Percentiles rank a stretch among this genome's conserved stretches.
Conservation (phyloP, 2,329 filamentous ascomycete species). For the Fusarium camptoceras region DNA sequence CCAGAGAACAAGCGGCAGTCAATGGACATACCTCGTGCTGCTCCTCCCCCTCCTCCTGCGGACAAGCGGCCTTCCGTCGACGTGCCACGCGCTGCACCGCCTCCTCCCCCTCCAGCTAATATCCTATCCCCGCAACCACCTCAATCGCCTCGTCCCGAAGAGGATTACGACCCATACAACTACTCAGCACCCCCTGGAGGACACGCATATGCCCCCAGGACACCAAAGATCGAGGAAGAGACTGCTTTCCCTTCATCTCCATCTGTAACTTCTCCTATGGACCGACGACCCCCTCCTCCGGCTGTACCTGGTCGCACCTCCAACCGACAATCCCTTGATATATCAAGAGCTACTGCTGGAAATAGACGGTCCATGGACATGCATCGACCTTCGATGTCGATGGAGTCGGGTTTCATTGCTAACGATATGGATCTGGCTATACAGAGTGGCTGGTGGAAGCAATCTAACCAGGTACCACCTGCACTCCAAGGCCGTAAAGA, state of each 20-base stretch:
- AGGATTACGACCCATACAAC: constrained; percentile 78
- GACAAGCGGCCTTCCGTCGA: constrained; percentile 74
- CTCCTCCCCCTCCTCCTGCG: constrained; percentile 74
- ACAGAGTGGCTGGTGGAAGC: constrained; percentile 87
- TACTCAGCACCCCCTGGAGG: constrained; percentile 57
- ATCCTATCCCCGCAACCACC: constrained; percentile 66
- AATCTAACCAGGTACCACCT: constrained; percentile 82
- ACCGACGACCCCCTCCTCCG: constrained; percentile 60
- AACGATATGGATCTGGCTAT: constrained; percentile 84
- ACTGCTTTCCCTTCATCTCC: constrained; percentile 61
- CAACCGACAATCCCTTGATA: constrained; percentile 52
- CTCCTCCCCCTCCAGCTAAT: constrained; percentile 70
- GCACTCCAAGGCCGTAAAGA: constrained; percentile 85
- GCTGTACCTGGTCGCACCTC: constrained; percentile 44
- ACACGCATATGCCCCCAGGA: constrained; percentile 49
- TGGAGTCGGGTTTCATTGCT: constrained; percentile 87
- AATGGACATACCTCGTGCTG: constrained; percentile 75
- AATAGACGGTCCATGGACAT: constrained; percentile 77
- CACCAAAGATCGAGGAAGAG: constrained; percentile 60
- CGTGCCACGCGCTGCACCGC: constrained; percentile 75
- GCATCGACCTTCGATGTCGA: constrained; percentile 76
- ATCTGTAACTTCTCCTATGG: constrained; percentile 58
- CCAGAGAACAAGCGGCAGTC: constrained; percentile 69
- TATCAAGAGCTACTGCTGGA: constrained; percentile 55
- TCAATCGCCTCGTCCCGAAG: constrained; percentile 59